Evolutionary conservation across 202 grass and related monocot species (phyloP), one percentile per base, ranked within the genome.

Genomic region (Zoysia matrella): DNA sequence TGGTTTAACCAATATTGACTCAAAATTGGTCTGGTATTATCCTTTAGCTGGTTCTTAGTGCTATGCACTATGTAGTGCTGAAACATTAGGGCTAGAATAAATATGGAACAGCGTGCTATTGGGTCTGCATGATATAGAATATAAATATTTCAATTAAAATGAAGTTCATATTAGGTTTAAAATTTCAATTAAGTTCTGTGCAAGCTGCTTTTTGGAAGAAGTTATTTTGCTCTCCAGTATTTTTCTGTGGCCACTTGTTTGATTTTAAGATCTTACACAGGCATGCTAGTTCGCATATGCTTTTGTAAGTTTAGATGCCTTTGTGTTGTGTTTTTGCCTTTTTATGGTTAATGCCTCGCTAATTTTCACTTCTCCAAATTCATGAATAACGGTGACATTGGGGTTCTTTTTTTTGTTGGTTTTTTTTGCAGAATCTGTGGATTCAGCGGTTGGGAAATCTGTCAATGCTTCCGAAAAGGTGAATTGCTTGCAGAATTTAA

Each of bases 391-490:
- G 55, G 52, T 70, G 82, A 78, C 52, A 78, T 72, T 71, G 58
- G 41, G 54, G 80, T 83, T 89, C 52, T 71, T 87, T 52, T 86
- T 92, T 94, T 79, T 92, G 30, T 36, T 36, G 30, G 0, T 36
- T 36, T 36, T 36, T 36, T 36, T 36, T 94, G 88, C 88, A 98
- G 95, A 87, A 69, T 77, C 88, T 56, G 42, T 79, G 69, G 52
- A 68, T 86, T 15, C 83, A 74, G 73, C 73, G 86, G 76, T 56
- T 72, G 54, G 84, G 83, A 80, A 90, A 84, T 86, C 88, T 88
- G 39, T 82, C 84, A 75, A 75, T 94, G 49, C 86, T 79, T 82
- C 86, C 73, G 75, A 88, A 82, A 84, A 88, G 92, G 95, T 98
- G 69, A 80, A 57, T 6, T 85, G 30, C 64, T 79, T 69, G 9